These are phyloP conservation scores for Yarrowia galli DNA, from an alignment of 1,139 yeast genomes.

Conservation along the genomic window DNA sequence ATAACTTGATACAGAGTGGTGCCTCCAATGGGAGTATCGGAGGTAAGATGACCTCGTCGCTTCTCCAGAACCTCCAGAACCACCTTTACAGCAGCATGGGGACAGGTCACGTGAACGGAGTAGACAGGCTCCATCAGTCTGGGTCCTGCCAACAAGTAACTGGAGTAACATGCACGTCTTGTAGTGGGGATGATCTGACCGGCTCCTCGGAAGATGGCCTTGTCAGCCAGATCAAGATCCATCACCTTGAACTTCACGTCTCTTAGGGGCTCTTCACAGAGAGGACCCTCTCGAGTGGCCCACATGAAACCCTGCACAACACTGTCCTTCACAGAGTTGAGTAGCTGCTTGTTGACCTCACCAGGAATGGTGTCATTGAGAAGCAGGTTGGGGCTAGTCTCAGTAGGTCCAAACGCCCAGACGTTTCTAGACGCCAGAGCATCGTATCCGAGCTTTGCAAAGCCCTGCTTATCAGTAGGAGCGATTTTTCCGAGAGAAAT, in stretches of 20 bases:
- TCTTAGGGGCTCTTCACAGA: slow-evolving; percentile 83
- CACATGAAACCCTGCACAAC: slow-evolving; percentile 82
- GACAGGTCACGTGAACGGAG: slow-evolving; percentile 65
- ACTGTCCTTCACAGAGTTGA: slow-evolving; percentile 59
- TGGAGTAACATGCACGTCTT: slow-evolving; percentile 84
- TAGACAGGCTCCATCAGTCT: slow-evolving; percentile 83
- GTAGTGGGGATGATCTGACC: slow-evolving; percentile 86
- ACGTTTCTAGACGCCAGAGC: slow-evolving; percentile 80
- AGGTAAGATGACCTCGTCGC: slow-evolving; percentile 71
- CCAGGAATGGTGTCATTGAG: slow-evolving; percentile 79
- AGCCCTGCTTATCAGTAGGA: slow-evolving; percentile 48
- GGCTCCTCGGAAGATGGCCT: slow-evolving; percentile 60
- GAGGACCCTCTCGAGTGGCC: slow-evolving; percentile 87
- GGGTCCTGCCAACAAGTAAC: slow-evolving; percentile 80
- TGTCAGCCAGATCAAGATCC: slow-evolving; percentile 62
- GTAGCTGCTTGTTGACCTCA: slow-evolving; percentile 66
- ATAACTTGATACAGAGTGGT: slow-evolving; percentile 69
- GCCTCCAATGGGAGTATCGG: slow-evolving; percentile 69
- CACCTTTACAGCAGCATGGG: slow-evolving; percentile 56
- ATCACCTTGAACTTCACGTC: slow-evolving; percentile 75
- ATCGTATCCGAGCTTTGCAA: slow-evolving; percentile 63
- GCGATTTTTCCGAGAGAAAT: slow-evolving; percentile 48
- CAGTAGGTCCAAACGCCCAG: slow-evolving; percentile 80
- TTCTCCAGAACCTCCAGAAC: slow-evolving; percentile 62
- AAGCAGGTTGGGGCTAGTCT: slow-evolving; percentile 64